Base-by-base conservation (phyloP, 202 grass and related monocot genomes). In the Setaria italica region DNA sequence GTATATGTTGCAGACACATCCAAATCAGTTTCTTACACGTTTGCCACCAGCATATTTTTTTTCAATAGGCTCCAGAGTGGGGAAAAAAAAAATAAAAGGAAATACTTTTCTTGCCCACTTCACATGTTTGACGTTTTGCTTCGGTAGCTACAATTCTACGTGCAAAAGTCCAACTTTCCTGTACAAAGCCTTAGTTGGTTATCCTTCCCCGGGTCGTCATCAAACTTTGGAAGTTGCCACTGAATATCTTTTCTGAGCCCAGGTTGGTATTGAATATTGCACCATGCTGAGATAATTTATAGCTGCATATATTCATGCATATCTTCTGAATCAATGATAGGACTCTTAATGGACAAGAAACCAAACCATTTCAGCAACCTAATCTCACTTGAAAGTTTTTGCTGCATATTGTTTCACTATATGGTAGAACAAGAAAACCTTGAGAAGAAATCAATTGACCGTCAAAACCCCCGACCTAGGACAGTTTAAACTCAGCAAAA, bases 111-210 rank as follows among this genome's bases (percentile, higher is more conserved):
- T 76, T 14, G 20, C 62, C 20, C 47, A 17, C 41, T 77, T 87
- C 89, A 66, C 85, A 85, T 58, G 81, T 88, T 88, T 88, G 81
- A 91, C 81, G 85, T 81, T 65, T 76, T 85, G 85, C 81, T 66
- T 85, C 0, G 48, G 81, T 58, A 9, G 77, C 51, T 90, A 74
- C n/a, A 80, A 54, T 69, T 87, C 62, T 49, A 65, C 67, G 80
- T 48, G 47, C 70, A 85, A 72, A 84, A 88, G 89, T 91, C 81
- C 81, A 85, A 91, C 85, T 71, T 88, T 49, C 81, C 64, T 88
- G 42, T 85, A 50, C 77, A 76, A 84, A 81, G 53, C 34, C 19
- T 63, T 56, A 57, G 70, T 54, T 87, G 84, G 84, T 75, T 84
- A 80, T 79, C 67, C 74, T 69, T 62, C 46, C 39, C 41, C 9